Percentiles rank a stretch among this genome's conserved stretches.
Evolutionary conservation across 2,329 filamentous ascomycete species (phyloP).

Genomic region (Nakataea oryzae): DNA sequence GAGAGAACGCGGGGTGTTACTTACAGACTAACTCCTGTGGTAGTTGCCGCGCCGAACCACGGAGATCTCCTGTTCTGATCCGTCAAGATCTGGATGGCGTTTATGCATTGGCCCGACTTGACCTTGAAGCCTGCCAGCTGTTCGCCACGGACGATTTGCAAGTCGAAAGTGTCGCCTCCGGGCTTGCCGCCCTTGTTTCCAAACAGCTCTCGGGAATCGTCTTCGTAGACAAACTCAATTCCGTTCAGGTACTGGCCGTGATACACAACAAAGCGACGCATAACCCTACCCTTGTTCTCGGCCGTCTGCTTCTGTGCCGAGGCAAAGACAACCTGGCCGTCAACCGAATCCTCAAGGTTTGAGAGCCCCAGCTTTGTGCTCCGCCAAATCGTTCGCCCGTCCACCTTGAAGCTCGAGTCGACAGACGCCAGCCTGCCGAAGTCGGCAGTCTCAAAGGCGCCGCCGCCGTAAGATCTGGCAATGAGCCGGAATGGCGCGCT

Average conservation of each 20-base stretch:
- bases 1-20: neutral
- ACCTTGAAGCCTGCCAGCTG: slow-evolving; percentile 80
- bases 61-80: slow-evolving; percentile 78
- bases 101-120: slow-evolving; percentile 71
- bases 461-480: slow-evolving; percentile 67
- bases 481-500: slow-evolving; percentile 51
- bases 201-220: slow-evolving; percentile 74
- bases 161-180: slow-evolving; percentile 62
- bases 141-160: slow-evolving; percentile 78
- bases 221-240: slow-evolving; percentile 87
- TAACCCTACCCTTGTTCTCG: slow-evolving; percentile 38
- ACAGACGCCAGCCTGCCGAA: slow-evolving; percentile 62
- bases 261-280: slow-evolving; percentile 67
- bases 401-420: slow-evolving; percentile 53
- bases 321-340: slow-evolving; percentile 65
- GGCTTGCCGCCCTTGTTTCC: slow-evolving; percentile 66
- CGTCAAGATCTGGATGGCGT: slow-evolving; percentile 83
- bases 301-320: slow-evolving; percentile 46
- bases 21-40: slow-evolving; percentile 54
- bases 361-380: slow-evolving; percentile 66
- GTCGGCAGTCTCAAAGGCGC: slow-evolving; percentile 67
- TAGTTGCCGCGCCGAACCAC: slow-evolving; percentile 70
- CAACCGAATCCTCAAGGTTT: slow-evolving; percentile 57
- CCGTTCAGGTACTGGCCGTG: slow-evolving; percentile 72
- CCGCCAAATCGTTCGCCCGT: slow-evolving; percentile 63